Percentiles rank a stretch among this genome's conserved stretches.
phyloP scores from a whole-genome alignment of 805 yeast genomes.

The Schwanniomyces pseudopolymorphus region DNA sequence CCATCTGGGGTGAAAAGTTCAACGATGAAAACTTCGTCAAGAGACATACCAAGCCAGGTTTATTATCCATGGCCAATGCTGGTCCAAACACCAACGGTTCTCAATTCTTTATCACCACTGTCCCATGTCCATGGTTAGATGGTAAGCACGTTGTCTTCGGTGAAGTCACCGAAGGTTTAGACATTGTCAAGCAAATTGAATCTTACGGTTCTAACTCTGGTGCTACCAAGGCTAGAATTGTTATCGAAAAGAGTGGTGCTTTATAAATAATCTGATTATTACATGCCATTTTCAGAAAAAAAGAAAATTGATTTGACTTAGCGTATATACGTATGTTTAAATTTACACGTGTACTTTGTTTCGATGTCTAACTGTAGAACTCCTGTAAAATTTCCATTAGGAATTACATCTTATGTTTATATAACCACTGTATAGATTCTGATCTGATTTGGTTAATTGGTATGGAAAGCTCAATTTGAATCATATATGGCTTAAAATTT shows the following conservation, averaged over 20 bases:
- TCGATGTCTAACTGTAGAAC: not conserved
- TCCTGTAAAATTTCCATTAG: not conserved
- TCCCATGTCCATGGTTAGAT: conserved; percentile 74
- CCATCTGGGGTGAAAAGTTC: conserved; percentile 72
- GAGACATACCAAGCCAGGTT: conserved; percentile 77
- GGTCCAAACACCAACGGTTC: conserved; percentile 94
- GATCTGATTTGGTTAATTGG: no score
- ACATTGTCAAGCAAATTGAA: conserved; percentile 58
- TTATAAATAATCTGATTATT: conserved; percentile 23
- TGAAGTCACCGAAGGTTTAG: conserved; percentile 67
- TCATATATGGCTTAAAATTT: no score
- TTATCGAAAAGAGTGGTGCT: conserved; percentile 64
- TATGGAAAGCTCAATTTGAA: no score
- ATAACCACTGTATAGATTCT: not conserved
- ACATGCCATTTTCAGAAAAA: not conserved
- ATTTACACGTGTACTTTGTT: not conserved
- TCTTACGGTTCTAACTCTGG: conserved; percentile 68
- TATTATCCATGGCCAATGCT: conserved; percentile 88
- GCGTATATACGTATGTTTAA: not conserved
- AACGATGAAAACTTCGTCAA: conserved; percentile 67
- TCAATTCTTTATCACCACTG: conserved; percentile 86
- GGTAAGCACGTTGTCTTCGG: conserved; percentile 80
- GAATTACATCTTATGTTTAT: not conserved
- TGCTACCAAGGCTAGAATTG: conserved; percentile 60
- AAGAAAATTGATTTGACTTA: not conserved